Base-by-base conservation (phyloP, 2,329 filamentous ascomycete genomes). In the Tolypocladium album region DNA sequence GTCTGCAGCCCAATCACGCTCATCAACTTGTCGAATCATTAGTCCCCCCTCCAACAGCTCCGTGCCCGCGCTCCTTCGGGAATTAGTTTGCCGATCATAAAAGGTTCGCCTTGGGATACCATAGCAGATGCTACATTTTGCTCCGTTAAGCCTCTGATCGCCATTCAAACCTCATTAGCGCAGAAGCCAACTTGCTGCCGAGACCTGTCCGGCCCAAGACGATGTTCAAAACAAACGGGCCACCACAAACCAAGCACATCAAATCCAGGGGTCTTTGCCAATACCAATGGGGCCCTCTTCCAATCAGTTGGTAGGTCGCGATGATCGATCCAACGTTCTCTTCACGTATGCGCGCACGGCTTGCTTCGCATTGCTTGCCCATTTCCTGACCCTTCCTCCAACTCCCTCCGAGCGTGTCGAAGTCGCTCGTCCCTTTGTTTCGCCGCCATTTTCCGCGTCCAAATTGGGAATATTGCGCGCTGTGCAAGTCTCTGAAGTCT, bases 321-420 rank as follows among this genome's bases (percentile, higher is more conserved):
- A 64, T n/a, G 68, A 64, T 61, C 74, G 68, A 62, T 71, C 68
- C 58, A 72, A 65, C 38, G 68, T 71, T 47, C 65, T 69, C 59
- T 65, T 70, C 57, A 75, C 64, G 57, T 70, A 74, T 31, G 65
- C 68, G 22, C 69, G 71, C 39, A 75, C 67, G 39, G 67, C 69
- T 45, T 66, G 66, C 55, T 67, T 74, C 31, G 71, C 72, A 55
- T 69, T 68, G 57, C 62, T 66, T 27, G 71, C 71, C 74, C 74
- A 76, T 43, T 66, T 67, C 60, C 66, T 70, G 39, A 76, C 65
- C 38, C 70, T 67, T 7, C 65, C 65, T 15, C 62, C 65, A 57
- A 63, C 63, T 58, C 64, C 67, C 52, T 63, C 67, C 34, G 65
- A 60, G 55, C 57, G 65, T 20, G 47, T 55, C 22, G 64, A 63